A percentile compares a stretch with the other conserved stretches of the same genome.
phyloP scores from a whole-genome alignment of 371 early-diverging fungal genomes.

The Saksenaea vasiformis region DNA sequence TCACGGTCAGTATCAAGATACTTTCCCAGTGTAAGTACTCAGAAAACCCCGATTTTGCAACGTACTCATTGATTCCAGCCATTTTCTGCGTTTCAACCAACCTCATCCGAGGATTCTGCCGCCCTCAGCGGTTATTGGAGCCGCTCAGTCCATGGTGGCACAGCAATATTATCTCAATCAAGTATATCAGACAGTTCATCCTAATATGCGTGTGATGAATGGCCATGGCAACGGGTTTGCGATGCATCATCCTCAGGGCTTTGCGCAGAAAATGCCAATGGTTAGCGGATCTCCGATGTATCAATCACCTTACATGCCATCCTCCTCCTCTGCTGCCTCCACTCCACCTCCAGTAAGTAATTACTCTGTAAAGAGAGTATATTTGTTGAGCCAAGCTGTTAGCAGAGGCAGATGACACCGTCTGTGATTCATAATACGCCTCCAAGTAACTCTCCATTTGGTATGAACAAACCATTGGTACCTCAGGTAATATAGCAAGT shows the following conservation, averaged over 20 bases:
- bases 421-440: no score
- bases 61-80: slow-evolving; percentile 22
- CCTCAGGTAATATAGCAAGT: not conserved
- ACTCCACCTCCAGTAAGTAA: slow-evolving; percentile 20
- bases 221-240: not conserved
- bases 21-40: slow-evolving; percentile 48
- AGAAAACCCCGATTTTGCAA: not conserved
- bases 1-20: slow-evolving; percentile 53
- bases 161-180: slow-evolving; percentile 30
- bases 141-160: slow-evolving; percentile 33
- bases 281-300: slow-evolving; percentile 8
- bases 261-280: not conserved
- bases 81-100: slow-evolving; percentile 49
- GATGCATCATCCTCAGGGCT: not conserved
- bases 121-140: slow-evolving; percentile 20
- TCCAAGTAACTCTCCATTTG: no score
- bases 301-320: not conserved
- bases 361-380: not conserved
- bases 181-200: slow-evolving; percentile 31
- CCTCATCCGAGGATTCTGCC: slow-evolving; percentile 40
- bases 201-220: slow-evolving; percentile 2
- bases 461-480: no score
- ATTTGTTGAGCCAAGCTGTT: no score
- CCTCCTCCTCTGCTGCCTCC: slow-evolving; percentile 4
- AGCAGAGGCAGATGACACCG: no score